Base-by-base conservation (phyloP, 495 filamentous ascomycete genomes). In the Podospora appendiculata region DNA sequence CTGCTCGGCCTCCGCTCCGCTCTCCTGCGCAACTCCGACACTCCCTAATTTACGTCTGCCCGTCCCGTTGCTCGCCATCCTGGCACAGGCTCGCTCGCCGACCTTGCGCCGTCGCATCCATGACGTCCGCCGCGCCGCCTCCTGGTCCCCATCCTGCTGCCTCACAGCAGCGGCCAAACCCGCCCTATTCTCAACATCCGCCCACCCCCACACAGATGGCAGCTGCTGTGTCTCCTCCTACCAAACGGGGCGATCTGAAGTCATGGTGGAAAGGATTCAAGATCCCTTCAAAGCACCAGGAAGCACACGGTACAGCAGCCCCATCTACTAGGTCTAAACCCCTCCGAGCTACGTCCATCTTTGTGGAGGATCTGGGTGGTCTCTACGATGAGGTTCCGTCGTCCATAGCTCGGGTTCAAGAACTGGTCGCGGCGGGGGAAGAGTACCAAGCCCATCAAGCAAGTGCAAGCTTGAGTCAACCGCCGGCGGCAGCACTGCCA, bases 261-360 rank as follows among this genome's bases (percentile, higher is more conserved):
- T 89, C 85, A 32, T 96, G 90, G 90, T 95, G 90, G 90, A 90
- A 85, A 70, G 79, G 81, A 46, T 95, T 96, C 72, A 89, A 87
- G 69, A 77, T 82, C 34, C 82, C 82, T 45, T 72, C 79, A 12
- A 85, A 84, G 63, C 84, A 84, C 63, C 86, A 90, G 57, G 88
- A 92, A 52, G 71, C 80, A 50, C 86, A 89, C 77, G 86, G 87
- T 91, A 83, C 64, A 69, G 54, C 49, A 50, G 43, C 47, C 58
- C 58, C 52, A 32, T 59, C 47, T 47, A 56, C 42, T 59, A 52
- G 41, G 47, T 52, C 55, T 47, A 47, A 39, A 25, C 47, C 48
- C 40, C 53, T 33, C 43, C 45, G 50, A 42, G 52, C 46, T 19
- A 48, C 13, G 32, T 55, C 60, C 12, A 25, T 58, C 34, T 59